A percentile compares a stretch with the other conserved stretches of the same genome.
Evolutionary conservation across 2,329 filamentous ascomycete genomes (phyloP).

Genomic region (Epichloe gansuensis): DNA sequence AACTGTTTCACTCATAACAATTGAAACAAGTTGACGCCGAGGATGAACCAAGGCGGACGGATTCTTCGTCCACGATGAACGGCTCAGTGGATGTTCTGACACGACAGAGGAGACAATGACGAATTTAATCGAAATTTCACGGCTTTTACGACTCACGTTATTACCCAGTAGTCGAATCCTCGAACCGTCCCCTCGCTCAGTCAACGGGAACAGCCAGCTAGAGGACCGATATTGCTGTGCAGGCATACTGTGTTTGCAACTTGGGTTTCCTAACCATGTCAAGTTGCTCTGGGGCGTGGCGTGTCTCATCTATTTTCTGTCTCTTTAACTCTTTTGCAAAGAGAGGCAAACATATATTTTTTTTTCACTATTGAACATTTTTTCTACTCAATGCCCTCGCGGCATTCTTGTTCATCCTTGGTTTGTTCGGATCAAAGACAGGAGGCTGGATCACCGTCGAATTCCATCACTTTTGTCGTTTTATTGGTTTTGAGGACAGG

Average conservation of each 20-base stretch:
- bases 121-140: not conserved
- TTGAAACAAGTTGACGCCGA: no score
- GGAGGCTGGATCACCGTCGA: constrained; percentile 3
- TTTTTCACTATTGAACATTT: not conserved
- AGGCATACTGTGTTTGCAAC: no score
- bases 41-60: not conserved
- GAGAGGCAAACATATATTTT: not conserved
- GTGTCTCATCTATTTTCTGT: no score
- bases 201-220: no score
- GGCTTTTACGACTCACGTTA: not conserved
- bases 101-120: not conserved
- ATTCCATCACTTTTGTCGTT: not conserved
- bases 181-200: no score
- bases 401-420: not conserved
- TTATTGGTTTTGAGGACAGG: not conserved
- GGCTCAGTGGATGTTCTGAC: not conserved
- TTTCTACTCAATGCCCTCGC: not conserved
- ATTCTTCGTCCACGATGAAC: not conserved
- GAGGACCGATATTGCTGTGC: no score
- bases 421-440: not conserved
- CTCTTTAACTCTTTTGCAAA: not conserved
- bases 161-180: not conserved
- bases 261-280: no score
- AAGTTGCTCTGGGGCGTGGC: no score
- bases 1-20: constrained; percentile 80